A percentile compares a stretch with the other conserved stretches of the same genome.
Conservation (phyloP, 2,329 filamentous ascomycete genomes). For the Fusarium clavum region DNA sequence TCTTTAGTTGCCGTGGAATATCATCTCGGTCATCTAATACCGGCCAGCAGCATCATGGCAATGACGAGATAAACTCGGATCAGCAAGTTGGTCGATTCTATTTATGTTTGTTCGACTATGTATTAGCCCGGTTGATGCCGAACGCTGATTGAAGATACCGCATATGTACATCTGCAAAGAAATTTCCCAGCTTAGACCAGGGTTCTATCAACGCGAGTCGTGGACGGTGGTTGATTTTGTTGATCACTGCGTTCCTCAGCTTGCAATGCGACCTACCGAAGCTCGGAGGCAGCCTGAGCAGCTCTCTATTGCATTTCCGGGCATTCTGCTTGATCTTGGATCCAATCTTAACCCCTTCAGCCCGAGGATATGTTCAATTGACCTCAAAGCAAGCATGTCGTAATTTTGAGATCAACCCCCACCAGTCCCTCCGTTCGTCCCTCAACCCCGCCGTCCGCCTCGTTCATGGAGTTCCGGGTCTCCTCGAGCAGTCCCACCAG, state of each 20-base stretch:
- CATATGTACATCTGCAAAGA: background rate
- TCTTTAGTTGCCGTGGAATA: conserved; percentile 12
- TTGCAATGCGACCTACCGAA: background rate
- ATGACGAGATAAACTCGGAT: conserved; percentile 30
- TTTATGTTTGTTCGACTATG: background rate
- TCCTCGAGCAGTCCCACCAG: background rate
- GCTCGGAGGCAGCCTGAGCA: background rate
- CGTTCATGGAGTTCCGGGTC: conserved; percentile 16
- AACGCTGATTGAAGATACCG: background rate
- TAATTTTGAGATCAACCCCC: conserved; percentile 28
- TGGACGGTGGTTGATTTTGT: background rate
- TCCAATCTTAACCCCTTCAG: background rate
- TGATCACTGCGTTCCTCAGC: conserved; percentile 3
- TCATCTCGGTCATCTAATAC: conserved; percentile 39
- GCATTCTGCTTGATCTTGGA: background rate
- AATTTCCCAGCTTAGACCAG: background rate
- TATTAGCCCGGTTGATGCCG: background rate
- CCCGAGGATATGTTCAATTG: conserved; percentile 2
- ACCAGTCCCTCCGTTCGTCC: conserved; percentile 18
- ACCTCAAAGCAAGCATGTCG: conserved; percentile 1
- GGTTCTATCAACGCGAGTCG: background rate
- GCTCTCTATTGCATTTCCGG: conserved; percentile 14
- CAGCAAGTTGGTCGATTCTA: conserved; percentile 16
- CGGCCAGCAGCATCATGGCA: conserved; percentile 28
- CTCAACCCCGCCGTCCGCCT: conserved; percentile 28